phyloP scores from a whole-genome alignment of 108 stramenopile genomes.

The Epipyxis sp. region DNA sequence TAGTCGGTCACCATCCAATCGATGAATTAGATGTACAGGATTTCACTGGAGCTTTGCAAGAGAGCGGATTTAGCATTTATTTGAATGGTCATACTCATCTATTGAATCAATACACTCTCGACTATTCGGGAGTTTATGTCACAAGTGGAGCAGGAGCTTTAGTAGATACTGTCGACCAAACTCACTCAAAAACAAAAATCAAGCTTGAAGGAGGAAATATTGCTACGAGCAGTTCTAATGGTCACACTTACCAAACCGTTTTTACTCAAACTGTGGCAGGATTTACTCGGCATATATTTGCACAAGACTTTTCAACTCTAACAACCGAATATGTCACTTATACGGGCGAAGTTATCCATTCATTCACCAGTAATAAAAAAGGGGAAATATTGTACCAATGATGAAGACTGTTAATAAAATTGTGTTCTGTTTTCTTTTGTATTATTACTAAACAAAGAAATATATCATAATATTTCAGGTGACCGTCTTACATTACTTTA shows the following conservation, averaged over 20 bases:
- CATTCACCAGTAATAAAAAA: neutral
- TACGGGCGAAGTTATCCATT: neutral
- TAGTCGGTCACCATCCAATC: slow-evolving; percentile 28
- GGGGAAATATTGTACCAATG: too few relatives aligned
- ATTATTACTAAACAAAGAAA: too few relatives aligned
- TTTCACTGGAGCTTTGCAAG: slow-evolving; percentile 11
- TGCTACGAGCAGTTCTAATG: neutral
- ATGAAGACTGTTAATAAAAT: too few relatives aligned
- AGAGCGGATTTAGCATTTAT: neutral
- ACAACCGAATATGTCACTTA: slow-evolving; percentile 8
- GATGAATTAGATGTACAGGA: slow-evolving; percentile 13
- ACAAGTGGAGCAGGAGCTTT: slow-evolving; percentile 23
- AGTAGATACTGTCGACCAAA: slow-evolving; percentile 17
- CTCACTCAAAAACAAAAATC: neutral
- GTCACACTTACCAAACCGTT: neutral
- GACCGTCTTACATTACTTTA: too few relatives aligned
- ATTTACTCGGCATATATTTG: slow-evolving; percentile 16
- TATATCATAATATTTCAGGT: too few relatives aligned
- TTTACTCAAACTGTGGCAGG: neutral
- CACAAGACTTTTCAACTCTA: neutral
- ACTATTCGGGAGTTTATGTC: slow-evolving; percentile 9
- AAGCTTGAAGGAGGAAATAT: neutral
- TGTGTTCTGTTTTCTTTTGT: too few relatives aligned
- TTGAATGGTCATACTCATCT: slow-evolving; percentile 27
- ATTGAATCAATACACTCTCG: slow-evolving; percentile 15